Base-by-base conservation (phyloP, 2,329 filamentous ascomycete genomes). In the Coniochaeta pulveracea region DNA sequence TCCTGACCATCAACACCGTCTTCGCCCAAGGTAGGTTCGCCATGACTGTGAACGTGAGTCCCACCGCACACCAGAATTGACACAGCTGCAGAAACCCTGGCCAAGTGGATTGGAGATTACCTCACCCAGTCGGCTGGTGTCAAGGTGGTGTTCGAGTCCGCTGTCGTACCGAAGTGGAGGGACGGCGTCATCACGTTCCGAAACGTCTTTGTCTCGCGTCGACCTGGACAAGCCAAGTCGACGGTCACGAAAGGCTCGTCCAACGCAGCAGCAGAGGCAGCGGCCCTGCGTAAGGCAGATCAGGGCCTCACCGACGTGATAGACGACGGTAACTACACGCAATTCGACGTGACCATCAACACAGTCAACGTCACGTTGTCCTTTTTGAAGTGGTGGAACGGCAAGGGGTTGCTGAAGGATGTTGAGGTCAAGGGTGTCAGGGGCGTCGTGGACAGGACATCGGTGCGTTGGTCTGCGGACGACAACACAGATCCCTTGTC, bases 381-480 rank as follows among this genome's bases (percentile, higher is more conserved):
- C 0, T 96, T 98, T 46, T 70, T 86, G n/a, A 96, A 95, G 52
- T 98, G 91, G 91, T 93, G 93, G 75, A 96, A 94, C 46, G 89
- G 91, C 15, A 95, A 89, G 55, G 91, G 91, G 0, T 68, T 93
- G 5, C 63, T 98, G 7, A 80, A 84, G 46, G 85, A 96, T 51
- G 91, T 98, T 26, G 86, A 95, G 50, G 80, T 98, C 34, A 91
- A 86, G 50, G 91, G 91, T 4, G 83, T 98, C 19, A 75, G 91
- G 38, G 91, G 91, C 15, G 85, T 96, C 5, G 70, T 98, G 27
- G 91, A 98, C 56, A 75, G 91, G 38, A 94, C 86, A 1, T 81
- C 77, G 29, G 82, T 98, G 3, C 62, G 67, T 36, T 91, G 84
- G 71, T 64, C 71, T 5, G 67, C 66, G 21, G 76, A 80, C 31